phyloP scores from a whole-genome alignment of 148 eudicot species.

The Silene conica region DNA sequence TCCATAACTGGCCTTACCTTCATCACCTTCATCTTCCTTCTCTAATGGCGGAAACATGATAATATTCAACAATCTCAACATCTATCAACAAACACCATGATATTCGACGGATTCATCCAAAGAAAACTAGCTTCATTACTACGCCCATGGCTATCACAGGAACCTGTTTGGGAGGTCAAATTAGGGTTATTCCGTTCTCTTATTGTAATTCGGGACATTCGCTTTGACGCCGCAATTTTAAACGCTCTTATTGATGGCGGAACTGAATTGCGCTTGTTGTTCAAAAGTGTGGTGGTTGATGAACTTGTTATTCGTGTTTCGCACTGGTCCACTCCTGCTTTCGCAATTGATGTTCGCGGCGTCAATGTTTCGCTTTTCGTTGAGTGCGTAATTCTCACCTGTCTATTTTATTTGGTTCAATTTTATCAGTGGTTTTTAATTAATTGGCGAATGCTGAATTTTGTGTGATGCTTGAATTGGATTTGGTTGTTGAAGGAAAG shows the following conservation, averaged over 20 bases:
- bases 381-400: conserved; percentile 30
- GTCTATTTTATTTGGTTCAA: not conserved
- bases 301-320: conserved; percentile 45
- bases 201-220: conserved; percentile 39
- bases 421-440: not conserved
- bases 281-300: conserved; percentile 45
- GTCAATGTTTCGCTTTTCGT: conserved; percentile 42
- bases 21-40: not conserved
- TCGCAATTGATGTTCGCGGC: conserved; percentile 48
- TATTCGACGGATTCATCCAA: conserved; percentile 37
- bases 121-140: conserved; percentile 49
- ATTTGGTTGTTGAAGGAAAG: conserved; percentile 41
- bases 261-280: conserved; percentile 25
- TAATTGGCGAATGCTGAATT: not conserved
- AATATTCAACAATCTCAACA: no score
- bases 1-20: no score
- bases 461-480: not conserved
- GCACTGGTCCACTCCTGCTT: conserved; percentile 55
- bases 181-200: conserved; percentile 59
- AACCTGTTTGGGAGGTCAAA: conserved; percentile 54
- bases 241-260: conserved; percentile 34
- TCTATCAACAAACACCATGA: conserved; percentile 27
- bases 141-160: conserved; percentile 60
- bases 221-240: conserved; percentile 40
- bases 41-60: conserved; percentile 20